Base-by-base conservation (phyloP, 352 stramenopile species). In the Phytophthora pseudosyringae region DNA sequence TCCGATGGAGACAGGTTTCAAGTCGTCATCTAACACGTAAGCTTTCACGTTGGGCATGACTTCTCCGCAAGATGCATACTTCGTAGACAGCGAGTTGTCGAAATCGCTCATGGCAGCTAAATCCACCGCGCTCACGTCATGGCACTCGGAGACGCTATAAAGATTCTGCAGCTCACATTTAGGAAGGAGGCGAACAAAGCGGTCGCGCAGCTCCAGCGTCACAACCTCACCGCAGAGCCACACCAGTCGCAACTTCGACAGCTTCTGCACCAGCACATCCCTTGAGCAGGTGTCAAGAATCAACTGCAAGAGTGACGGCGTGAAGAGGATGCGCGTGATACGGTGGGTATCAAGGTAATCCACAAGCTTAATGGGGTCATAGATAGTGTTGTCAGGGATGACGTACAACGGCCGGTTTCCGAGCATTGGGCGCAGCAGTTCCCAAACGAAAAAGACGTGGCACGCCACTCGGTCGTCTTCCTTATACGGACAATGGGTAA, bases 401-500 rank as follows among this genome's bases (percentile, higher is more conserved):
- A 97, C 75, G 53, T 98, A 92, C 33, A 97, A 76, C n/a, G 88
- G 83, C 55, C 81, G 77, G 59, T 97, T 97, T 32, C 88, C 79
- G 32, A 98, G 84, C 60, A 98, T 80, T 26, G 95, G 91, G 5
- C 93, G 86, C 12, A 98, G 71, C 44, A 97, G 69, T 58, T 98
- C 95, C 95, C 95, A 98, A 3, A 98, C 90, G 59, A 98, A 98
- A 67, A 98, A 98, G 16, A 98, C 92, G 62, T 97, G 94, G 46
- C 87, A 97, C 25, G 91, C 93, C 48, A 97, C 91, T 43, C 84
- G 78, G 29, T 97, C 86, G 36, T 94, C 77, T 38, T 81, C 73
- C 25, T 85, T 70, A 46, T 82, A 91, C 10, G 84, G 80, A 12
- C 82, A 91, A 47, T 90, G 77, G n/a, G 78, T 80, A 11, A 95